phyloP scores from a whole-genome alignment of 768 basidiomycete genomes.

The Rhodotorula diobovata region DNA sequence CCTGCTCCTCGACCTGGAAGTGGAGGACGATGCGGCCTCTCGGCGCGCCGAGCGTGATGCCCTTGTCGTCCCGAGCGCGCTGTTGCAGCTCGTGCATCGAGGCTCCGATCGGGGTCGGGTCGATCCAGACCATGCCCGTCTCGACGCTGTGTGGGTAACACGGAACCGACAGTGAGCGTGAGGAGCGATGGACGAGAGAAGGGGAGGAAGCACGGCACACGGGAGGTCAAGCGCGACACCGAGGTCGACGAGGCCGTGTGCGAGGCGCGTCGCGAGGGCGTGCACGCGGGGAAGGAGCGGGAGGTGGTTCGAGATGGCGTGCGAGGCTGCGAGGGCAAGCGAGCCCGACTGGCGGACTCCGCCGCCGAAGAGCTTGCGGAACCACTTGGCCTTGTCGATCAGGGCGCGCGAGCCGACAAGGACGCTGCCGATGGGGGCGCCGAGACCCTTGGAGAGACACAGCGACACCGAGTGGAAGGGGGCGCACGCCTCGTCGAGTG shows the following conservation, averaged over 20 bases:
- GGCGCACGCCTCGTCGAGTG: constrained; percentile 67
- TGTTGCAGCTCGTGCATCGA: constrained; percentile 60
- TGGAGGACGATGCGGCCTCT: constrained; percentile 78
- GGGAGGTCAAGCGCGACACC: constrained; percentile 67
- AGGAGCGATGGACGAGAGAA: too few relatives aligned
- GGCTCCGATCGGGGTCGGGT: constrained; percentile 64
- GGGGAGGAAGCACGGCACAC: too few relatives aligned
- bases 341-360: constrained; percentile 44
- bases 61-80: constrained; percentile 48
- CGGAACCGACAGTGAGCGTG: too few relatives aligned
- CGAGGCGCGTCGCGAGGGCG: constrained; percentile 63
- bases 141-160: too few relatives aligned
- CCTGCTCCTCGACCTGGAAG: constrained; percentile 70
- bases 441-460: constrained; percentile 94
- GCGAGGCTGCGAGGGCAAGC: constrained; percentile 73
- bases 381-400: constrained; percentile 51
- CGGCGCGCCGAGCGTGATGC: constrained; percentile 53
- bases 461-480: constrained; percentile 88
- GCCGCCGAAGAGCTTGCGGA: constrained; percentile 18
- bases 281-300: constrained; percentile 69
- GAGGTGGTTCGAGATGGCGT: constrained; percentile 76
- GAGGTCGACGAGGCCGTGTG: constrained; percentile 57
- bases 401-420: constrained; percentile 74
- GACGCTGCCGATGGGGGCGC: constrained; percentile 55
- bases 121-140: constrained; percentile 56